Evolutionary conservation across 2,329 filamentous ascomycete species (phyloP).

Genomic region (Apiospora hydei): DNA sequence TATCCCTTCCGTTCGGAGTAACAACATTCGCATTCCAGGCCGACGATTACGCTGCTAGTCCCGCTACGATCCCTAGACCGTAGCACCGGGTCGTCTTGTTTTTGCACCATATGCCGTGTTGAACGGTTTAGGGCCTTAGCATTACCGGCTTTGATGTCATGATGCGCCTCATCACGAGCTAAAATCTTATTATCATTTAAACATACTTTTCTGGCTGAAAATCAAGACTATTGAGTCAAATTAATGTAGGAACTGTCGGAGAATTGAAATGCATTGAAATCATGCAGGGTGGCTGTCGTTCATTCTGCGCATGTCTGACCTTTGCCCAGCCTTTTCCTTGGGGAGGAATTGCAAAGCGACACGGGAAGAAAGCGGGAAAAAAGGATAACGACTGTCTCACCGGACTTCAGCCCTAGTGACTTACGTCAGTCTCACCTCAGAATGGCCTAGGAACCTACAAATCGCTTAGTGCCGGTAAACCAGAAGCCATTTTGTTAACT

Average conservation of each 20-base stretch:
- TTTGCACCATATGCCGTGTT: not conserved
- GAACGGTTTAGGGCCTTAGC: not conserved
- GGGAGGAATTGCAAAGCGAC: not conserved
- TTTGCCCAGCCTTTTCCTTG: not conserved
- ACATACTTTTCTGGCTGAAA: not conserved
- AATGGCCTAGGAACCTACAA: not conserved
- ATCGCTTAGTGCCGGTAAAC: not conserved
- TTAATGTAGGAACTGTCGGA: not conserved
- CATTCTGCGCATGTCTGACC: not conserved
- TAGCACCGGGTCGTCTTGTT: not conserved
- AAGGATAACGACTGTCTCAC: not conserved
- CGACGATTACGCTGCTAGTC: not conserved
- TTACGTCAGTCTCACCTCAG: constrained; percentile 3
- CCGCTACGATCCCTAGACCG: not conserved
- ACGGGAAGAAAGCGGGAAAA: not conserved
- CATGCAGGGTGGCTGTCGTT: not conserved
- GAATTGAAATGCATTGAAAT: not conserved
- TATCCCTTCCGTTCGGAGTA: not conserved
- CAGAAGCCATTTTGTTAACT: not conserved
- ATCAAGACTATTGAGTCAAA: not conserved
- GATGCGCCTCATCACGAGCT: not conserved
- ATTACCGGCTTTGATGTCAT: not conserved
- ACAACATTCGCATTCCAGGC: not conserved
- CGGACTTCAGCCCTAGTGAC: not conserved
- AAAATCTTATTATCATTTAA: not conserved